Evolutionary conservation across 139 green algal species (phyloP), one percentile per base, ranked within the genome.

Genomic region (Closterium sp.): DNA sequence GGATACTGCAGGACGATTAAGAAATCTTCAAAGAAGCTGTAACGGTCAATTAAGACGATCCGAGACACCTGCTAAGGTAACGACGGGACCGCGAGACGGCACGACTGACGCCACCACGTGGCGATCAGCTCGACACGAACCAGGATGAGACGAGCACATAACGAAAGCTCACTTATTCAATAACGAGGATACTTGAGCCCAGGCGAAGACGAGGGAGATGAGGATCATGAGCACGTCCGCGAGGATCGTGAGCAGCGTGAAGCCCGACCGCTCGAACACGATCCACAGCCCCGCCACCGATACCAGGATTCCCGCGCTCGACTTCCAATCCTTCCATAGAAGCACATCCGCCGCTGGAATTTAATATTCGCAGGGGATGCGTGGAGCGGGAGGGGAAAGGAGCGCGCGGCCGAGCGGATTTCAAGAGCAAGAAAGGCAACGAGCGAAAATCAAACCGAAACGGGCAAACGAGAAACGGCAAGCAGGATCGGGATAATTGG

Each of bases 241-340:
- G n/a, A 94, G 69, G 25, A 94, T 83, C 69, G 91, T 91, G 23
- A 94, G 89, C 4, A 94, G 86, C n/a, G 91, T 94, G 89, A 94
- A 94, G 4, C 86, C 43, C n/a, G 89, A 94, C 66, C 84, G 84
- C 90, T 94, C 89, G 25, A 94, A 93, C 21, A 93, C 35, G 16
- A 91, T 84, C 33, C 81, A 94, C 16, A 85, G 30, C 25, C 88
- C 16, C 19, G 76, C 32, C 4, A 89, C 89, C 23, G 28, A 86
- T 2, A 23, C 85, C 84, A 94, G 16, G 7, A 93, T 93, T 25
- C 89, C 69, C 19, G 32, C 32, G 28, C 90, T 94, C 25, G 90
- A 7, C 19, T 86, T 81, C 84, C 43, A 88, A 2, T 92, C 66
- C 36, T 87, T 91, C 91, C 91, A 94, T 25, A 94, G 6, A 4